Evolutionary conservation across 352 stramenopile genomes (phyloP).

Genomic region (Globisporangium emineosum): DNA sequence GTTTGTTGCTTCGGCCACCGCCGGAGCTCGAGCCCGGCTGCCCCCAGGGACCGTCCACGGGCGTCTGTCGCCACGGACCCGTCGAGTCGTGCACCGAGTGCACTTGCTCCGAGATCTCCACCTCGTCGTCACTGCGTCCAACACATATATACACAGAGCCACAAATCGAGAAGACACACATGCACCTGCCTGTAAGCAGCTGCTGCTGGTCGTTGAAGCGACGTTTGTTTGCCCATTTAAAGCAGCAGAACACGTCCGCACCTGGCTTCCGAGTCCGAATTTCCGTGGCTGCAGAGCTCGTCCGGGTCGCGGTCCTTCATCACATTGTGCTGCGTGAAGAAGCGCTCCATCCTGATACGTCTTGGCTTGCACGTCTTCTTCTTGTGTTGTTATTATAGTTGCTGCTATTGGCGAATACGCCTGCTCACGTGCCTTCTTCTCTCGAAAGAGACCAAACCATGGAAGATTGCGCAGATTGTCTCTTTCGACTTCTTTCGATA

Average conservation of each 20-base stretch:
- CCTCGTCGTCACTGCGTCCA: constrained; percentile 36
- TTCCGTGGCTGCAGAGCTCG: constrained; percentile 39
- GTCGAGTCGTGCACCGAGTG: constrained; percentile 67
- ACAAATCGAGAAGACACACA: neutral
- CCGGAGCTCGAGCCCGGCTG: constrained; percentile 25
- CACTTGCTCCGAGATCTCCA: constrained; percentile 57
- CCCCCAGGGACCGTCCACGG: constrained; percentile 47
- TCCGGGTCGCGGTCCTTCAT: constrained; percentile 70
- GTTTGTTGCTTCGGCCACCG: constrained; percentile 20
- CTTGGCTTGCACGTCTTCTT: constrained; percentile 12
- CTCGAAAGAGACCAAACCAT: neutral
- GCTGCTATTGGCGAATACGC: constrained; percentile 3
- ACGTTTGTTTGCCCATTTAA: neutral
- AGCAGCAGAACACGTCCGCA: constrained; percentile 13
- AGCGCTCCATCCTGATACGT: constrained; percentile 55
- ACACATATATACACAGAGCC: constrained; percentile 1
- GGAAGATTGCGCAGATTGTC: neutral
- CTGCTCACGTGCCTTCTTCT: neutral
- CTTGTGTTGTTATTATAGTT: too few relatives aligned
- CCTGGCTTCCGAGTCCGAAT: constrained; percentile 79
- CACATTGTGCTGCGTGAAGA: constrained; percentile 77
- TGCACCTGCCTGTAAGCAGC: neutral
- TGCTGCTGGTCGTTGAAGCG: neutral
- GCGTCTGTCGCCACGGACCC: constrained; percentile 62
- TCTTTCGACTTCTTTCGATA: constrained; percentile 2